Conservation (phyloP, 116 monocot genomes). For the Iris pallida region DNA sequence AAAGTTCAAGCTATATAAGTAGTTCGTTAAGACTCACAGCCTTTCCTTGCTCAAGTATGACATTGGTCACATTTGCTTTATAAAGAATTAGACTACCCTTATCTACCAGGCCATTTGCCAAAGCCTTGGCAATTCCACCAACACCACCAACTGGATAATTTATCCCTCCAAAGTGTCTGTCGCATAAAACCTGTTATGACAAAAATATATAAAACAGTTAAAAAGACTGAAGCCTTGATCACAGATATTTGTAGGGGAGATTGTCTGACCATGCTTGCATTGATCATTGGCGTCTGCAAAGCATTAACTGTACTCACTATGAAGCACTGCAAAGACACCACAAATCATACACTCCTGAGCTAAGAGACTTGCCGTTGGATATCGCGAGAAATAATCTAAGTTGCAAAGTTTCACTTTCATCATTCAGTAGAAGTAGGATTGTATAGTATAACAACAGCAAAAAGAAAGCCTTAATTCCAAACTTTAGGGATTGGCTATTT, state of each 20-base stretch:
- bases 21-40: conserved; percentile 58
- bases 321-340: conserved; percentile 65
- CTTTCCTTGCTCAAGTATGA: conserved; percentile 69
- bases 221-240: no score
- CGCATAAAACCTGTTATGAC: conserved; percentile 73
- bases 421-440: no score
- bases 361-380: neutral
- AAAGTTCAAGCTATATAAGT: conserved; percentile 2
- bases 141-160: conserved; percentile 98
- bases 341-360: conserved; percentile 5
- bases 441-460: no score
- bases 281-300: conserved; percentile 96
- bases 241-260: neutral
- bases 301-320: conserved; percentile 97
- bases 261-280: conserved; percentile 85
- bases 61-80: conserved; percentile 72
- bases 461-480: no score
- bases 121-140: conserved; percentile 83
- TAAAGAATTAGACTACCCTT: conserved; percentile 79
- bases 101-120: conserved; percentile 78
- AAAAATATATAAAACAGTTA: neutral
- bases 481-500: no score
- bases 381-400: neutral
- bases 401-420: neutral
- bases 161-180: conserved; percentile 96